Percentiles rank a stretch among this genome's conserved stretches.
These are phyloP conservation scores for Phytophthora hybrid DNA, from an alignment of 352 stramenopile genomes.

Conservation along the genomic window DNA sequence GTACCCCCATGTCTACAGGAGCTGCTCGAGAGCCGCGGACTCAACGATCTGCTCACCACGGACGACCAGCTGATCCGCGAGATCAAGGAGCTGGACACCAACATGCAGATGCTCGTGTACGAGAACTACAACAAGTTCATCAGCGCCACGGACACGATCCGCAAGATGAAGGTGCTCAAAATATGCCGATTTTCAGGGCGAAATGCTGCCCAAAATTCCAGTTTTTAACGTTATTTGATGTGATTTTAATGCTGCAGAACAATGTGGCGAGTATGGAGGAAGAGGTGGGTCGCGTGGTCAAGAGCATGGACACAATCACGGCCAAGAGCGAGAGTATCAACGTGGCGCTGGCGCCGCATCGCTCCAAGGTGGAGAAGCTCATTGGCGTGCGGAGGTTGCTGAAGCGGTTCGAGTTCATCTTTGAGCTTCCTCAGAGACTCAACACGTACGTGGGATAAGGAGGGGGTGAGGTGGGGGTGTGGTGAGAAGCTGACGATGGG, in stretches of 20 bases:
- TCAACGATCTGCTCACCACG: conserved; percentile 76
- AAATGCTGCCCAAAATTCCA: conserved; percentile 1
- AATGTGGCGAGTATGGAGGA: conserved; percentile 94
- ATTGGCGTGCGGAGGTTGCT: conserved; percentile 96
- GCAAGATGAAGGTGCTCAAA: conserved; percentile 89
- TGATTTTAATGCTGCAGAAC: conserved; percentile 45
- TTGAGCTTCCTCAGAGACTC: conserved; percentile 94
- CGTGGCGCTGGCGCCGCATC: conserved; percentile 81
- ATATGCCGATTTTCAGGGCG: neutral
- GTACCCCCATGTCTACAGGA: conserved; percentile 41
- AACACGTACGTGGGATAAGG: conserved; percentile 47
- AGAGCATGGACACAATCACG: conserved; percentile 91
- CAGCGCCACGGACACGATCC: conserved; percentile 98
- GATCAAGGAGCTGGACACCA: conserved; percentile 96
- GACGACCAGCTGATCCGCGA: conserved; percentile 88
- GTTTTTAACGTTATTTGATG: conserved; percentile 6
- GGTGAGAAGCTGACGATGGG: neutral
- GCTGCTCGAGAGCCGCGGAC: conserved; percentile 62
- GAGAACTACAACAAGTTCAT: conserved; percentile 99
- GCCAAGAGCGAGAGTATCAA: conserved; percentile 90
- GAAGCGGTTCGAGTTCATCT: conserved; percentile 97
- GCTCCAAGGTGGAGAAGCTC: conserved; percentile 96
- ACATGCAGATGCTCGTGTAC: conserved; percentile 99
- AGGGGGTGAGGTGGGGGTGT: neutral
- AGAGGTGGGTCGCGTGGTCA: conserved; percentile 87